Conservation (phyloP, 1,139 yeast species). For the Suhomyces coccinellae region DNA sequence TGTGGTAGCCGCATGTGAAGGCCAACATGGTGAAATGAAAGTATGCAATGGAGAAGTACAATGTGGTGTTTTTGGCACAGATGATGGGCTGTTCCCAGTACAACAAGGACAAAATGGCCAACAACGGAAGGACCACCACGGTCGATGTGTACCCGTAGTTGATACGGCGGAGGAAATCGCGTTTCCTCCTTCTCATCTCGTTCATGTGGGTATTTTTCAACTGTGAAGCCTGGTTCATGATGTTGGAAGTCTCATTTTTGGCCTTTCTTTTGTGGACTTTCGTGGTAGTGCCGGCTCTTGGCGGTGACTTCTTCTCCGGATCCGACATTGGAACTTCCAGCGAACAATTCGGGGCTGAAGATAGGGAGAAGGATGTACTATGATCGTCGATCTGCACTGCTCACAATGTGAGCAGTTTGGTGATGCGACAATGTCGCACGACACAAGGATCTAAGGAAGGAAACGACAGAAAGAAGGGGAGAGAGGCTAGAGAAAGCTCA, state of each 20-base stretch:
- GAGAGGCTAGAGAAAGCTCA: too few species aligned
- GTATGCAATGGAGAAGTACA: conserved; percentile 36
- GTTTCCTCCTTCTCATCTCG: conserved; percentile 23
- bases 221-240: conserved; percentile 26
- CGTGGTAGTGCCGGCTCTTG: conserved; percentile 6
- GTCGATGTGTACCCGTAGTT: conserved; percentile 22
- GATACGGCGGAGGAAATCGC: conserved; percentile 25
- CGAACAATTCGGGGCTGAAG: conserved; percentile 5
- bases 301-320: not conserved
- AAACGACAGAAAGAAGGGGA: not conserved
- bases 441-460: not conserved
- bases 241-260: conserved; percentile 13
- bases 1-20: conserved; percentile 60
- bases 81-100: conserved; percentile 17
- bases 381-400: too few species aligned
- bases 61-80: conserved; percentile 27
- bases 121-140: conserved; percentile 24
- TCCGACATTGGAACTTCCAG: not conserved
- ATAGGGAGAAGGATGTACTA: not conserved
- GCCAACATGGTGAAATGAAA: conserved; percentile 44
- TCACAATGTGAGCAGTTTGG: not conserved
- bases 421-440: conserved; percentile 6
- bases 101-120: conserved; percentile 20
- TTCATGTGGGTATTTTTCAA: conserved; percentile 23
- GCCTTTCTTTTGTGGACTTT: conserved; percentile 26